phyloP scores from a whole-genome alignment of 106 monocot species.

The Posidonia australis region DNA sequence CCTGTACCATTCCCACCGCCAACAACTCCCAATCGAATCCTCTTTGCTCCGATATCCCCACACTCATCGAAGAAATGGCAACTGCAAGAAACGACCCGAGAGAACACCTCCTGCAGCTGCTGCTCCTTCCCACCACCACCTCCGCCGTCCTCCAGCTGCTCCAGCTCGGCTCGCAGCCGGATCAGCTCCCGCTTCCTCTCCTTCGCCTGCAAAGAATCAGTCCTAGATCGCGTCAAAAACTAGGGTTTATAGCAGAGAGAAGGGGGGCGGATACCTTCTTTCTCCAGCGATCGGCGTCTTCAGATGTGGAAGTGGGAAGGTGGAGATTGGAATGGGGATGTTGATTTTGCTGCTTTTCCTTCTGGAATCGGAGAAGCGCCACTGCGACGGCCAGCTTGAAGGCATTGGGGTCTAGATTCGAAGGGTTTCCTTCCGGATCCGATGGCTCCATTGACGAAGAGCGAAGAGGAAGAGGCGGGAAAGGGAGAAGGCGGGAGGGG shows the following conservation, averaged over 20 bases:
- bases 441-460: not conserved
- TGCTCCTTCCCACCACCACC: not conserved
- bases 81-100: slow-evolving; percentile 53
- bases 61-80: slow-evolving; percentile 88
- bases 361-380: slow-evolving; percentile 57
- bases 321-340: slow-evolving; percentile 5
- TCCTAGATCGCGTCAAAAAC: not conserved
- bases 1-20: slow-evolving; percentile 6
- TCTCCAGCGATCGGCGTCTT: slow-evolving; percentile 50
- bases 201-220: slow-evolving; percentile 50
- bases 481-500: not conserved
- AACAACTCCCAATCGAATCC: slow-evolving; percentile 7
- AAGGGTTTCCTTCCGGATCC: slow-evolving; percentile 6
- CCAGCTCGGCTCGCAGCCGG: slow-evolving; percentile 64
- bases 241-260: not conserved
- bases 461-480: slow-evolving; percentile 8
- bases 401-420: slow-evolving; percentile 19
- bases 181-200: slow-evolving; percentile 71
- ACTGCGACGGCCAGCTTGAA: slow-evolving; percentile 51
- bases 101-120: slow-evolving; percentile 4
- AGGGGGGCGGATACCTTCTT: slow-evolving; percentile 32
- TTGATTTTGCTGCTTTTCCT: slow-evolving; percentile 13
- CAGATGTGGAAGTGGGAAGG: slow-evolving; percentile 20
- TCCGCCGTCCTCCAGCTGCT: slow-evolving; percentile 51
- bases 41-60: slow-evolving; percentile 18